Evolutionary conservation across 2,329 filamentous ascomycete genomes (phyloP).

Genomic region (Lecanicillium sp.): DNA sequence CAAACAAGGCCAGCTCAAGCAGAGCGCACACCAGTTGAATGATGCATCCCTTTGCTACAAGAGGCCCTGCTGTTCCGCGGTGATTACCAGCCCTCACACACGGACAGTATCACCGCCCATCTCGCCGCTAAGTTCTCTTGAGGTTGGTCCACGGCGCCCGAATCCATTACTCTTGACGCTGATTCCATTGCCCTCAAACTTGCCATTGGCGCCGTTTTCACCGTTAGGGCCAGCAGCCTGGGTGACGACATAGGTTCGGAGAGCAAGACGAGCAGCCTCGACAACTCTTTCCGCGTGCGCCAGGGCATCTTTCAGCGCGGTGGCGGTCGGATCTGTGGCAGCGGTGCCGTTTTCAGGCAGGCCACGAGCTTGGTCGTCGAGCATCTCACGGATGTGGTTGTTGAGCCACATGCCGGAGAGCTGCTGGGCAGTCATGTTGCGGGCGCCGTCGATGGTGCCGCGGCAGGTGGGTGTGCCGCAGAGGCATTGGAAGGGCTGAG

Average conservation of each 20-base stretch:
- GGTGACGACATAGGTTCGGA: slow-evolving; percentile 27
- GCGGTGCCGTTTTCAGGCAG: slow-evolving; percentile 7
- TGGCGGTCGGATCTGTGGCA: slow-evolving; percentile 28
- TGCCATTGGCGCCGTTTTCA: slow-evolving; percentile 13
- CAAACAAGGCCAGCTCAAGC: slow-evolving; percentile 5
- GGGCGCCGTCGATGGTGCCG: slow-evolving; percentile 55
- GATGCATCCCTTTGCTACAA: slow-evolving; percentile 1
- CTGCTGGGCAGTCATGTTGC: slow-evolving; percentile 44
- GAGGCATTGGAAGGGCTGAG: slow-evolving; percentile 59
- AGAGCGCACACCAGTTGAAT: slow-evolving; percentile 11
- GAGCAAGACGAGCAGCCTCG: slow-evolving; percentile 34
- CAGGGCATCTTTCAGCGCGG: slow-evolving; percentile 34
- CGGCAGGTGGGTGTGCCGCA: slow-evolving; percentile 51
- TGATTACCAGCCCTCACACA: slow-evolving; percentile 11
- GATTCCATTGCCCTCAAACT: slow-evolving; percentile 6
- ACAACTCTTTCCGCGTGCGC: slow-evolving; percentile 38
- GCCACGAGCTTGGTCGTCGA: slow-evolving; percentile 29
- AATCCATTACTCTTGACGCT: slow-evolving; percentile 12
- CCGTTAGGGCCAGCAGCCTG: slow-evolving; percentile 9
- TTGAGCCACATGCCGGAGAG: slow-evolving; percentile 55
- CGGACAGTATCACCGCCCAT: slow-evolving; percentile 51
- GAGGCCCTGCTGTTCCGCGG: no score
- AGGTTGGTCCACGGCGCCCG: slow-evolving; percentile 37
- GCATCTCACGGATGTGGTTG: slow-evolving; percentile 48
- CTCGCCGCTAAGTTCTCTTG: slow-evolving; percentile 49